Evolutionary conservation across 768 basidiomycete species (phyloP).

Genomic region (Boletus insuetus): DNA sequence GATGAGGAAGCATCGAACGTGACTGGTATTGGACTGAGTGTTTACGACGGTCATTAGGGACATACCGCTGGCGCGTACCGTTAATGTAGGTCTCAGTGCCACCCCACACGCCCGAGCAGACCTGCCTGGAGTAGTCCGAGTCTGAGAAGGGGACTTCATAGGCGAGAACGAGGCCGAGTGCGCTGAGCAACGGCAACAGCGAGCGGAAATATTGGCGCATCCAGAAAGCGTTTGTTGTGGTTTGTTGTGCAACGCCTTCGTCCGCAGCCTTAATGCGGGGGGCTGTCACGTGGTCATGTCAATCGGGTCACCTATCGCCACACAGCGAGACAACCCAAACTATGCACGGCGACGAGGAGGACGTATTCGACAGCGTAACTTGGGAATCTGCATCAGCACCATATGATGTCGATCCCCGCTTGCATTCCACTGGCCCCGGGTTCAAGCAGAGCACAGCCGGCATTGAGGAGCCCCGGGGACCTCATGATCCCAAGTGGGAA

Average conservation of each 20-base stretch:
- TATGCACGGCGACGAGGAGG: slow-evolving; percentile 86
- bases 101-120: slow-evolving; percentile 96
- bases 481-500: slow-evolving; percentile 88
- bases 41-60: slow-evolving; percentile 17
- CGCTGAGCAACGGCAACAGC: slow-evolving; percentile 28
- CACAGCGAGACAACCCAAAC: slow-evolving; percentile 2
- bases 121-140: slow-evolving; percentile 82
- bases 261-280: slow-evolving; percentile 4
- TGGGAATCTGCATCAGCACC: slow-evolving; percentile 77
- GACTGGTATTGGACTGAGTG: slow-evolving; percentile 41
- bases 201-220: slow-evolving; percentile 25
- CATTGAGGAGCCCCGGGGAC: slow-evolving; percentile 57
- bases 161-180: slow-evolving; percentile 39
- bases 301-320: background rate
- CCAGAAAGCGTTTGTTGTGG: slow-evolving; percentile 27
- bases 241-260: slow-evolving; percentile 19
- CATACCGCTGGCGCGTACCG: slow-evolving; percentile 43
- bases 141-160: slow-evolving; percentile 69
- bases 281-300: slow-evolving; percentile 26
- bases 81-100: slow-evolving; percentile 77
- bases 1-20: slow-evolving; percentile 70
- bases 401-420: slow-evolving; percentile 44
- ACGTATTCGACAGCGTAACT: slow-evolving; percentile 88
- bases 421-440: slow-evolving; percentile 58
- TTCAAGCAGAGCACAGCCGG: slow-evolving; percentile 80